Evolutionary conservation across 2,329 filamentous ascomycete species (phyloP).

Genomic region (Fusarium coicis): DNA sequence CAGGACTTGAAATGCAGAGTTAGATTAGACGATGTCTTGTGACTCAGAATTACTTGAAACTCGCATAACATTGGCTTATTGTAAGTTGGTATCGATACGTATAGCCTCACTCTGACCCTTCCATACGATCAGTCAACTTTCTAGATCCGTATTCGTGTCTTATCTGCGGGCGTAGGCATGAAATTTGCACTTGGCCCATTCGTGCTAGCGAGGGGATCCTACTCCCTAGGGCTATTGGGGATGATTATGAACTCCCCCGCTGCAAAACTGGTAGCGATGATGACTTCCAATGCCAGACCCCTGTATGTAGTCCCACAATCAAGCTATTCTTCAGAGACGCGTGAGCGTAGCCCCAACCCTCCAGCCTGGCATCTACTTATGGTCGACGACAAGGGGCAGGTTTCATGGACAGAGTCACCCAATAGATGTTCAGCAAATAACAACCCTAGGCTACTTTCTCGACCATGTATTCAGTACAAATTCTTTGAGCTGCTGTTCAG

Average conservation of each 20-base stretch:
- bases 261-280: neutral
- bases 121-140: neutral
- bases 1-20: neutral
- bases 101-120: neutral
- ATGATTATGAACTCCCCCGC: neutral
- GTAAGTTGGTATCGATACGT: neutral
- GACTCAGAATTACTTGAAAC: neutral
- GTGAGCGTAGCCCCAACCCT: neutral
- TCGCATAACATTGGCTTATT: neutral
- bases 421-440: neutral
- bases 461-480: neutral
- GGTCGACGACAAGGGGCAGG: neutral
- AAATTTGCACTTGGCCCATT: neutral
- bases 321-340: neutral
- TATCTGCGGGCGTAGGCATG: neutral
- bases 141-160: neutral
- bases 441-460: neutral
- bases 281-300: neutral
- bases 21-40: neutral
- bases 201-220: neutral
- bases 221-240: neutral
- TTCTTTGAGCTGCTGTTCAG: neutral
- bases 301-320: neutral
- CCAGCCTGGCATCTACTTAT: neutral
- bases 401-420: neutral